phyloP scores from a whole-genome alignment of 139 green algal genomes.

The Micromonas commoda region DNA sequence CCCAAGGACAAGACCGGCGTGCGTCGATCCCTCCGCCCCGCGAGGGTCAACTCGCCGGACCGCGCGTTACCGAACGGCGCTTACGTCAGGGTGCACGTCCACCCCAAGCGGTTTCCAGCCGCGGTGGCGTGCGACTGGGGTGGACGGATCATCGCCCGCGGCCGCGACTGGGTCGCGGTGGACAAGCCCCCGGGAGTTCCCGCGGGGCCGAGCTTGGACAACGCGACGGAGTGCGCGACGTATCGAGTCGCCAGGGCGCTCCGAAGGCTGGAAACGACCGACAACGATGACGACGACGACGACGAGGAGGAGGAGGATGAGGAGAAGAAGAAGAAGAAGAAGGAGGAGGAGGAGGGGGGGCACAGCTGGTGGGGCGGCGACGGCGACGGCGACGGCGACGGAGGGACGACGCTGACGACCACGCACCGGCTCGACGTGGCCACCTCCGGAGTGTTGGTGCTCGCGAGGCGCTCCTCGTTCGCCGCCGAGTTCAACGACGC shows the following conservation, averaged over 20 bases:
- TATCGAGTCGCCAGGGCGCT: neutral
- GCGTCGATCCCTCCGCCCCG: neutral
- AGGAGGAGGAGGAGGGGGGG: too few species aligned
- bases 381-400: neutral
- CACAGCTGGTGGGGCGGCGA: too few species aligned
- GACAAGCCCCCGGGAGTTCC: slow-evolving; percentile 21
- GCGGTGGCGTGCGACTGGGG: neutral
- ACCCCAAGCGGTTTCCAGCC: slow-evolving; percentile 7
- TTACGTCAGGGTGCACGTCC: slow-evolving; percentile 1
- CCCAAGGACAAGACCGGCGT: neutral
- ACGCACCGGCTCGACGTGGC: slow-evolving; percentile 21
- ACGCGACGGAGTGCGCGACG: slow-evolving; percentile 16
- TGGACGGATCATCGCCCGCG: neutral
- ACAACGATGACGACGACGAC: too few species aligned
- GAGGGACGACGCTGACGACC: neutral
- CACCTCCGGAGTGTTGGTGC: slow-evolving; percentile 8
- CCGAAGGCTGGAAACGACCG: too few species aligned
- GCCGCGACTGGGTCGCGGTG: slow-evolving; percentile 16
- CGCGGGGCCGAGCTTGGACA: neutral
- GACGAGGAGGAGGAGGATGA: too few species aligned
- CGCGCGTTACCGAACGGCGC: neutral
- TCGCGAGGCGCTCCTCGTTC: neutral
- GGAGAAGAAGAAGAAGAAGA: too few species aligned
- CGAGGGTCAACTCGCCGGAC: neutral
- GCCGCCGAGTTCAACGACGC: neutral